Conservation (phyloP, 1,284 basidiomycete genomes). For the Puccinia triticina region DNA sequence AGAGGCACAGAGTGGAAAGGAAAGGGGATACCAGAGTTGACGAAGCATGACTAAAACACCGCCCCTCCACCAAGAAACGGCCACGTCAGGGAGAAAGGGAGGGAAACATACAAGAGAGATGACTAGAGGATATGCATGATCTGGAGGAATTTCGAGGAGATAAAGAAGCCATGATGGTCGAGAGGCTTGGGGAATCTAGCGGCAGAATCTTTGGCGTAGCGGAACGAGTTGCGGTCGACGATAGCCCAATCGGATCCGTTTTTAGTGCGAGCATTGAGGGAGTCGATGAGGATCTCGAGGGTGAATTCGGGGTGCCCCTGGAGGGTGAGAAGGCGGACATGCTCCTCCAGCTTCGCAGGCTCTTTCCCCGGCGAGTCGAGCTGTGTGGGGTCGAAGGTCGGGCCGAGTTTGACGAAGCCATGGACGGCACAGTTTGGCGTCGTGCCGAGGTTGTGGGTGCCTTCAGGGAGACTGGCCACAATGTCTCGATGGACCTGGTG, state of each 20-base stretch:
- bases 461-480: neutral
- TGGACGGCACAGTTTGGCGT: neutral
- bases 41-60: too few species aligned
- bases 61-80: too few species aligned
- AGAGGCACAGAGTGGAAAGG: too few species aligned
- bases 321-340: neutral
- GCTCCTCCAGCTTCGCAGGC: neutral
- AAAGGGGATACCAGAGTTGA: too few species aligned
- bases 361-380: neutral
- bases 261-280: neutral
- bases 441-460: neutral
- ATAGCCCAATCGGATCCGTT: neutral
- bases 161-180: constrained; percentile 6
- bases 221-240: neutral
- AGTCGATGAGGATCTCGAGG: neutral
- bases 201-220: neutral
- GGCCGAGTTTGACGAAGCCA: constrained; percentile 1
- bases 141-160: neutral
- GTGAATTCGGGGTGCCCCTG: constrained; percentile 37
- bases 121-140: constrained; percentile 4
- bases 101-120: neutral
- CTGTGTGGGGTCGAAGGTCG: neutral
- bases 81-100: too few species aligned
- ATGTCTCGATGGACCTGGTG: constrained; percentile 33
- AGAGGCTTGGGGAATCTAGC: neutral